Base-by-base conservation (phyloP, 768 basidiomycete genomes). In the Agaricus subrufescens region DNA sequence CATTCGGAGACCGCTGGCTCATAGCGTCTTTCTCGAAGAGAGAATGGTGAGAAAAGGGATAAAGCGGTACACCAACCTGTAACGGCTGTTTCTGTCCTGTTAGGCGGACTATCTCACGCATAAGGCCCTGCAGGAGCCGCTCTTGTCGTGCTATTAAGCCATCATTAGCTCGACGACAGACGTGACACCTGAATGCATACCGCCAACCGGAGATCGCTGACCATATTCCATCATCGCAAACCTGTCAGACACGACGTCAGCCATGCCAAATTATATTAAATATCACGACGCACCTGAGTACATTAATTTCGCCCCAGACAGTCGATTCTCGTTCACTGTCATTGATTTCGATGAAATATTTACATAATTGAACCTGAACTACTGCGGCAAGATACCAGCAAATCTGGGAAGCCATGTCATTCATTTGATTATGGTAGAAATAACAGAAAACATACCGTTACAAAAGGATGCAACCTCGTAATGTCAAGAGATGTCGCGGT, bases 331-430 rank as follows among this genome's bases (percentile, higher is more conserved):
- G 75, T 48, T 81, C 81, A 12, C 75, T 73, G 69, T 93, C 89
- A n/a, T 85, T 84, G 46, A 82, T 82, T 66, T 92, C 89, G 57
- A 94, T 92, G 65, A 85, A 87, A 64, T 89, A 85, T 65, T 89
- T 91, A 78, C 91, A 94, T 39, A 90, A 74, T 62, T 93, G 90
- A 46, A 93, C 84, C 65, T 91, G 86, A 3, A 93, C 88, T 4
- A 89, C 90, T 12, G 91, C 91, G 6, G 91, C 91, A 14, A 94
- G 82, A 69, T 94, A 93, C 91, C 91, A 94, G 67, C 90, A 91
- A 46, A 93, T 92, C 89, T 91, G 58, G 43, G 63, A 50, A 46
- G 60, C 52, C 55, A 25, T 1, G 38, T 52, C 62, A 55, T 34
- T 30, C n/a, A 54, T 37, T 50, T 23, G 50, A 62, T n/a, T 31